Base-by-base conservation (phyloP, 306 rosid species). In the Castanea crenata region DNA sequence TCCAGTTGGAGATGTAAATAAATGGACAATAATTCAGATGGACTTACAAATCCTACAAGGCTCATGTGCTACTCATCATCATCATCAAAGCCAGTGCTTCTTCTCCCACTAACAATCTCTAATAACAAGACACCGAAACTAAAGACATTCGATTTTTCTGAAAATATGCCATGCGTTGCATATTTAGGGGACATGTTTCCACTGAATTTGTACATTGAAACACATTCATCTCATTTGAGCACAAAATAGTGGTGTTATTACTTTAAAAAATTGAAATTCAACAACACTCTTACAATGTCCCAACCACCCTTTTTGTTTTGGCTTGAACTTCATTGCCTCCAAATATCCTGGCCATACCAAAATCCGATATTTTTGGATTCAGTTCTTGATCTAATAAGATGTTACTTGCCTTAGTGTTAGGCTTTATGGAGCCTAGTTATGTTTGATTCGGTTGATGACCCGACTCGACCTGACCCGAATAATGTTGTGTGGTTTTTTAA, bases 301-400 rank as follows among this genome's bases (percentile, higher is more conserved):
- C 69, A 15, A 54, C 75, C 18, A 74, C 31, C 46, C 75, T 74
- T 67, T 8, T 41, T 19, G 69, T 31, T 1, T 71, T 72, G 1
- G 56, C 74, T 34, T 78, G 73, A 13, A 67, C 21, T 46, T 77
- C 85, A 9, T 23, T 27, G 2, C 27, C 32, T 61, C 31, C 54
- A 44, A 76, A 77, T 8, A 77, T 63, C 16, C 13, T 35, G 0
- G 81, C 81, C 72, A 73, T 65, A 9, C 82, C 82, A 67, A 77
- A 82, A 19, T 82, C 76, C 0, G 76, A 77, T 72, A 77, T 82
- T 74, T 82, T 82, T 20, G 85, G 82, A 73, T 73, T 82, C 4
- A 77, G 3, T 4, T 76, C 68, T 56, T n/a, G 69, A n/a, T 84
- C 84, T 12, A 80, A 23, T 19, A 80, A 67, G 10, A 84, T 76